phyloP scores from a whole-genome alignment of 2,329 filamentous ascomycete genomes.

The Septoria petroselini region DNA sequence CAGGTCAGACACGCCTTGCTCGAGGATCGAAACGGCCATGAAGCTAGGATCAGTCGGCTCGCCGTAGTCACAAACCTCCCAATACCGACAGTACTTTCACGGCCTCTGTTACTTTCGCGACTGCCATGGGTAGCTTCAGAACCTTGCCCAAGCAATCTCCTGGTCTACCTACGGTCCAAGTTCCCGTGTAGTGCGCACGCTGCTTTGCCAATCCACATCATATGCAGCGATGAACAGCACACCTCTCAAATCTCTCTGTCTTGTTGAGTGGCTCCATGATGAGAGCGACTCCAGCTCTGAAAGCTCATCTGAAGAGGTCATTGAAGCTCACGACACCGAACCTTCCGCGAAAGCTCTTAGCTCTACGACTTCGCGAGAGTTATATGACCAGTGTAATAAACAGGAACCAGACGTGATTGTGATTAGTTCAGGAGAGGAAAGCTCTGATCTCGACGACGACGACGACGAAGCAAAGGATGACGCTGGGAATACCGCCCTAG shows the following conservation, averaged over 20 bases:
- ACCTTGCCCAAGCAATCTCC: background rate
- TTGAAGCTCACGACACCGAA: background rate
- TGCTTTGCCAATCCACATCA: background rate
- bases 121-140: background rate
- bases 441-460: background rate
- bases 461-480: background rate
- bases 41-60: too few relatives aligned
- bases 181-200: background rate
- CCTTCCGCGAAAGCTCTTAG: background rate
- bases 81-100: too few relatives aligned
- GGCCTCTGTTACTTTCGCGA: too few relatives aligned
- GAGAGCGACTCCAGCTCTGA: background rate
- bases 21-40: too few relatives aligned
- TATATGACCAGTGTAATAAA: background rate
- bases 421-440: background rate
- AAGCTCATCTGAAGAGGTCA: background rate
- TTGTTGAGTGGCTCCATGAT: background rate
- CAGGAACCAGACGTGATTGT: background rate
- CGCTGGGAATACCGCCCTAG: background rate
- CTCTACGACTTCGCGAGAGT: background rate
- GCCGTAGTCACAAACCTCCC: too few relatives aligned
- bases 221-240: background rate
- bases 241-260: background rate
- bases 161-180: background rate
- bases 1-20: too few relatives aligned